Percentiles rank a stretch among this genome's conserved stretches.
Evolutionary conservation across 164 flowering plant species (phyloP).

Genomic region (Magnolia officinalis): DNA sequence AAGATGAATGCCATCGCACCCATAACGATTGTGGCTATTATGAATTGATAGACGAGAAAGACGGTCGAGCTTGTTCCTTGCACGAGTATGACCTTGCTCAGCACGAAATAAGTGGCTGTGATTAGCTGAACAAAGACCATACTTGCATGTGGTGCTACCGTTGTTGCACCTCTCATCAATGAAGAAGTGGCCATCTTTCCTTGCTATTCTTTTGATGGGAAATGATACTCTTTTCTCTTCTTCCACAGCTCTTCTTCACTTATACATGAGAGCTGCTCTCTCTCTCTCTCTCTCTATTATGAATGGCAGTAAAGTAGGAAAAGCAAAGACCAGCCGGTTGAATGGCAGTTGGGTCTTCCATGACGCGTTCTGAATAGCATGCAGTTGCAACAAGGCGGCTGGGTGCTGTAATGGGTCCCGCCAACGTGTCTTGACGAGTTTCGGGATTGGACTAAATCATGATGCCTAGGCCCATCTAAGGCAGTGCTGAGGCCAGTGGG

Average conservation of each 20-base stretch:
- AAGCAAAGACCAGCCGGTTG: neutral
- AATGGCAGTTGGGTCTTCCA: neutral
- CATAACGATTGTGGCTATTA: slow-evolving; percentile 12
- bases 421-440: neutral
- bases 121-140: slow-evolving; percentile 9
- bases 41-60: slow-evolving; percentile 8
- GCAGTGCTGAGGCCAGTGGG: too few relatives aligned
- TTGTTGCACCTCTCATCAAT: neutral
- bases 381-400: neutral
- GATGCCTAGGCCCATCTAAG: too few relatives aligned
- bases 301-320: too few relatives aligned
- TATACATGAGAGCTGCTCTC: neutral
- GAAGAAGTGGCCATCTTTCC: neutral
- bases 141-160: neutral
- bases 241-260: too few relatives aligned
- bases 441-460: too few relatives aligned
- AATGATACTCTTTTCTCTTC: neutral
- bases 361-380: neutral
- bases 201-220: too few relatives aligned
- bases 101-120: slow-evolving; percentile 8
- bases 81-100: slow-evolving; percentile 9
- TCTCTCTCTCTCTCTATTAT: neutral
- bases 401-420: neutral
- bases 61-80: slow-evolving; percentile 13
- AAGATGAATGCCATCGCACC: slow-evolving; percentile 3